Percentiles rank a stretch among this genome's conserved stretches.
These are phyloP conservation scores for Neofusicoccum parvum DNA, from an alignment of 2,329 filamentous ascomycete species.

Conservation along the genomic window DNA sequence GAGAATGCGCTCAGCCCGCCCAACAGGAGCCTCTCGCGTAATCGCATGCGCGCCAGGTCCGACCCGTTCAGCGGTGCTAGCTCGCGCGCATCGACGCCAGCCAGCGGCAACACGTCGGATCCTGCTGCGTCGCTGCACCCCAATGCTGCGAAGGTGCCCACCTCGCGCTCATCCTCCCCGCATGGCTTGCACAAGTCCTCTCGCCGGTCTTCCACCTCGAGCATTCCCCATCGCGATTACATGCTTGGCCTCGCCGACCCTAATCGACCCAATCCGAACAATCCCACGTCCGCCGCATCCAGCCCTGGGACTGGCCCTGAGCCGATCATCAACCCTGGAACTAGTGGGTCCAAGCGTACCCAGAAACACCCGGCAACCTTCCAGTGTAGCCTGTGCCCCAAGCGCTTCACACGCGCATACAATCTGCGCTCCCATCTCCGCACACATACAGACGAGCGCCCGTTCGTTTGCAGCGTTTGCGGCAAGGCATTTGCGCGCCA, in stretches of 20 bases:
- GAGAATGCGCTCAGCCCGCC: constrained; percentile 84
- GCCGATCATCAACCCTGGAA: constrained; percentile 22
- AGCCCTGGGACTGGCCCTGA: constrained; percentile 1
- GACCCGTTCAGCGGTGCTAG: constrained; percentile 58
- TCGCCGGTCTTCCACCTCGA: constrained; percentile 54
- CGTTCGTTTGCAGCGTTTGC: constrained; percentile 95
- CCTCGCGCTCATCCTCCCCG: constrained; percentile 51
- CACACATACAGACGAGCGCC: constrained; percentile 95
- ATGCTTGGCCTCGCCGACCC: constrained; percentile 92
- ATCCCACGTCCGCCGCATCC: constrained; percentile 2
- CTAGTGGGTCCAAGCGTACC: constrained; percentile 68
- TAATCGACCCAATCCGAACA: constrained; percentile 68
- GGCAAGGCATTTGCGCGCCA: constrained; percentile 97
- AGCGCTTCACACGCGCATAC: constrained; percentile 94
- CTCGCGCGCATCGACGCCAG: constrained; percentile 48
- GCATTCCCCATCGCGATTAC: constrained; percentile 65
- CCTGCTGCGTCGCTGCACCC: constrained; percentile 46
- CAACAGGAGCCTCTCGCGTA: constrained; percentile 60
- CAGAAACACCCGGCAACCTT: constrained; percentile 98
- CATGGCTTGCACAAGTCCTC: constrained; percentile 45
- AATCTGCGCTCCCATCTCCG: constrained; percentile 93
- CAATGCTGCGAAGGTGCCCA: constrained; percentile 37
- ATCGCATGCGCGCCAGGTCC: constrained; percentile 61
- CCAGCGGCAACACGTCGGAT: constrained; percentile 29
- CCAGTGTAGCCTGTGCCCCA: constrained; percentile 90